Conservation (phyloP, 306 rosid species). For the Rubus parviflorus region DNA sequence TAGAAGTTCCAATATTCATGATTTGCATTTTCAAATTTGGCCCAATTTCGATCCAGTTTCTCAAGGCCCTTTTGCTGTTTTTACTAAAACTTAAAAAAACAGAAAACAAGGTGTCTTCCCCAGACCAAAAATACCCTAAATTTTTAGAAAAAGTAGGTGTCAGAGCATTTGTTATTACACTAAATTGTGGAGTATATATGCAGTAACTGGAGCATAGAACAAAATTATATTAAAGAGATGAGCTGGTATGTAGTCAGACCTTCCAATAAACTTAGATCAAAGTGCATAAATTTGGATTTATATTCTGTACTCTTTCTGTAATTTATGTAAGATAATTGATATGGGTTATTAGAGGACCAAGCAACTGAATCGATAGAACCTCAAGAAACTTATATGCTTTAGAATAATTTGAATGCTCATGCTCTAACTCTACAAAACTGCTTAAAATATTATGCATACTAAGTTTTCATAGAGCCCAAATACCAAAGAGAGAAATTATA, state of each 20-base stretch:
- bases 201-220: not conserved
- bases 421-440: not conserved
- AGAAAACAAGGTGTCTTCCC: not conserved
- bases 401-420: not conserved
- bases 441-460: not conserved
- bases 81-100: not conserved
- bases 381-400: not conserved
- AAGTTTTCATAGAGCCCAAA: not conserved
- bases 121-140: not conserved
- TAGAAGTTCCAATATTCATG: not conserved
- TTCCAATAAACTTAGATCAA: not conserved
- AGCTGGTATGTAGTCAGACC: not conserved
- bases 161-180: not conserved
- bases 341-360: not conserved
- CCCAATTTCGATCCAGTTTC: not conserved
- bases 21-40: not conserved
- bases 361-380: not conserved
- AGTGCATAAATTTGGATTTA: conserved; percentile 5
- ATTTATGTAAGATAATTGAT: not conserved
- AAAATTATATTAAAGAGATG: not conserved
- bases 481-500: not conserved
- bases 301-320: not conserved
- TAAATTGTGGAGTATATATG: not conserved
- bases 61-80: not conserved
- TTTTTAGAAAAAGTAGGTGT: not conserved